Base-by-base conservation (phyloP, 352 stramenopile species). In the Phytophthora constricta region DNA sequence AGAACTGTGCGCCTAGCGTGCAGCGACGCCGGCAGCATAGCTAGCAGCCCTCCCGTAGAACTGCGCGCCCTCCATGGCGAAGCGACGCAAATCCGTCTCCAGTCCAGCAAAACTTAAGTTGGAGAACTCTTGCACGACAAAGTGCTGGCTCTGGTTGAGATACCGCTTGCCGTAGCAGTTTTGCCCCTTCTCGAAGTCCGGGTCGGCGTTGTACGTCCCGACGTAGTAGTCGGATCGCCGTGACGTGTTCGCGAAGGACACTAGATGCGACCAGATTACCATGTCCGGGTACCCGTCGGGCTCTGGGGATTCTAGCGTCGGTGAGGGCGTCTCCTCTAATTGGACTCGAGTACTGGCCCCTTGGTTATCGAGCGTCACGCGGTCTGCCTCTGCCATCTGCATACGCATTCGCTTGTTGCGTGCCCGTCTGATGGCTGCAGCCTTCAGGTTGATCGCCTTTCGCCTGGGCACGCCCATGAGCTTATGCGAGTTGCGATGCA, bases 221-320 rank as follows among this genome's bases (percentile, higher is more conserved):
- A 90, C 72, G 33, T 47, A 64, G 59, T 87, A 90, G 60, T 86
- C 63, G 14, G 42, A 63, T 14, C 72, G 65, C 22, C 58, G 58
- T 0, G 73, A 78, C 5, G 61, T 76, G 19, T 70, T 74, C 61
- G 74, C 77, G 65, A 92, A 77, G 45, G 82, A 77, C 50, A 84
- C 31, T 58, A 93, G 64, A 50, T 91, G 82, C 20, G 82, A 89
- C 77, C 84, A 88, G 48, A 91, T 82, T 22, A 65, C 57, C 19
- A 79, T 81, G 47, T 87, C 79, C 25, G 72, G 67, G 55, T 70
- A 70, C 51, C 72, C 51, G 52, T 76, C 72, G 3, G 52, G 7
- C 20, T 69, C 57, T 19, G 42, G 61, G 4, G 33, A 28, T 26
- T 70, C 66, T 16, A 74, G 43, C 2, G 66, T 73, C 33, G 65